These are phyloP conservation scores for Pichia sp. DNA, from an alignment of 1,139 yeast species.

Conservation along the genomic window DNA sequence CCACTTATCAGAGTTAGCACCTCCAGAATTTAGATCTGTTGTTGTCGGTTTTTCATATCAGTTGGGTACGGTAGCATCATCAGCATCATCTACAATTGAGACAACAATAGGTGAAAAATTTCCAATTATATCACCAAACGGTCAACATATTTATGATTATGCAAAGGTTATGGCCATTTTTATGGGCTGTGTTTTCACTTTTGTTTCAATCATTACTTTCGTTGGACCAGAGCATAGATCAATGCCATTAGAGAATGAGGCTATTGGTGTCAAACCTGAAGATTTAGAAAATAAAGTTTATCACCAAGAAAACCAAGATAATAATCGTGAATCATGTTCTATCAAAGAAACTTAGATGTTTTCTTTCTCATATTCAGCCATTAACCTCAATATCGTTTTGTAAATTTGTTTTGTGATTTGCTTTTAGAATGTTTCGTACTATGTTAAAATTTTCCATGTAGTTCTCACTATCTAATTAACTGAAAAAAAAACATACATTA, in stretches of 20 bases:
- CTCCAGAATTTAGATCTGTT: slow-evolving; percentile 67
- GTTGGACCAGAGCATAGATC: slow-evolving; percentile 68
- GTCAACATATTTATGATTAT: slow-evolving; percentile 38
- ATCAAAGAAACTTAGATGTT: too few species aligned
- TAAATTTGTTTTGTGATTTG: too few species aligned
- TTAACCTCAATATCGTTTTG: too few species aligned
- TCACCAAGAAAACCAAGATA: too few species aligned
- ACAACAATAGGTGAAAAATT: slow-evolving; percentile 63
- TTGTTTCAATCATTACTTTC: slow-evolving; percentile 47
- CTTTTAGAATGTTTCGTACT: too few species aligned
- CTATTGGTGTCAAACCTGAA: slow-evolving; percentile 11
- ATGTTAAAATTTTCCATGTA: too few species aligned
- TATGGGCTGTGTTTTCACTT: slow-evolving; percentile 72
- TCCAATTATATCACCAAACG: slow-evolving; percentile 39
- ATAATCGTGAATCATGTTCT: too few species aligned
- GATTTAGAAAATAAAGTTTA: too few species aligned
- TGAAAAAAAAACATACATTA: too few species aligned
- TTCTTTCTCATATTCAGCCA: too few species aligned
- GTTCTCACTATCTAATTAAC: too few species aligned
- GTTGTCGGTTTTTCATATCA: slow-evolving; percentile 74
- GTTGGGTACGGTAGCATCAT: slow-evolving; percentile 75
- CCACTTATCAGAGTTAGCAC: slow-evolving; percentile 67
- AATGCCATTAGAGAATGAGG: slow-evolving; percentile 18
- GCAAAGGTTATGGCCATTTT: slow-evolving; percentile 76
- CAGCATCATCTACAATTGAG: slow-evolving; percentile 81